Percentiles rank a stretch among this genome's conserved stretches.
phyloP scores from a whole-genome alignment of 1,139 yeast species.

The Suhomyces coccinellae region DNA sequence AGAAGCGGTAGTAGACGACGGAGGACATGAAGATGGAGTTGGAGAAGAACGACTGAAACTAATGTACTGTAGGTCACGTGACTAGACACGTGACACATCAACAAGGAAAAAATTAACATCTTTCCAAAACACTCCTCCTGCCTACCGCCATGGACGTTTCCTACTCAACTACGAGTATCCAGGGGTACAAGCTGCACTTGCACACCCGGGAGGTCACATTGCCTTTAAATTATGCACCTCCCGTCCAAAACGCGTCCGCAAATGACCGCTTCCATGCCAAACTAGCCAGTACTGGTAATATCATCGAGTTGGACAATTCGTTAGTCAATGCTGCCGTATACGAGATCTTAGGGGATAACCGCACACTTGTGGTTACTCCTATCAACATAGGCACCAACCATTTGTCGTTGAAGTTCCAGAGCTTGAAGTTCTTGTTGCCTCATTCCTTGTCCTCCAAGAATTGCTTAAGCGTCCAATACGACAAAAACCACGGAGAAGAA shows the following conservation, averaged over 20 bases:
- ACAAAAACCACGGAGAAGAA: slow-evolving; percentile 12
- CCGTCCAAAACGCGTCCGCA: slow-evolving; percentile 9
- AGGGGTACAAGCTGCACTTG: slow-evolving; percentile 29
- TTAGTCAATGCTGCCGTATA: slow-evolving; percentile 28
- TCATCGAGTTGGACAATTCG: slow-evolving; percentile 24
- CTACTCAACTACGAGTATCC: slow-evolving; percentile 23
- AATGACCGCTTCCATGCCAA: slow-evolving; percentile 28
- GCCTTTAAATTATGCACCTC: slow-evolving; percentile 34
- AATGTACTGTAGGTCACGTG: background rate
- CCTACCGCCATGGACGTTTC: slow-evolving; percentile 18
- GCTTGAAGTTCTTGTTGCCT: slow-evolving; percentile 34
- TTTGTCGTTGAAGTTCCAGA: slow-evolving; percentile 29
- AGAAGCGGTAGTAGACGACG: slow-evolving; percentile 82
- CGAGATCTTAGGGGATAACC: slow-evolving; percentile 33
- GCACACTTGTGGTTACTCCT: slow-evolving; percentile 35
- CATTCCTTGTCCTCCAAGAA: slow-evolving; percentile 30
- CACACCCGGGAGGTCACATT: slow-evolving; percentile 23
- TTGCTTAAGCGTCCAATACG: slow-evolving; percentile 22
- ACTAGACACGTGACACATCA: background rate
- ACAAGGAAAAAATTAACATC: slow-evolving; percentile 1
- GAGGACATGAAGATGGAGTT: slow-evolving; percentile 68
- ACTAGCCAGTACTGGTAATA: slow-evolving; percentile 26
- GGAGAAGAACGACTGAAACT: background rate
- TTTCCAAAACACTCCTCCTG: slow-evolving; percentile 4
- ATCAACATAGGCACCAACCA: slow-evolving; percentile 23